Evolutionary conservation across 129 eudicot genomes (phyloP), one percentile per base, ranked within the genome.

Genomic region (Flaveria robusta): DNA sequence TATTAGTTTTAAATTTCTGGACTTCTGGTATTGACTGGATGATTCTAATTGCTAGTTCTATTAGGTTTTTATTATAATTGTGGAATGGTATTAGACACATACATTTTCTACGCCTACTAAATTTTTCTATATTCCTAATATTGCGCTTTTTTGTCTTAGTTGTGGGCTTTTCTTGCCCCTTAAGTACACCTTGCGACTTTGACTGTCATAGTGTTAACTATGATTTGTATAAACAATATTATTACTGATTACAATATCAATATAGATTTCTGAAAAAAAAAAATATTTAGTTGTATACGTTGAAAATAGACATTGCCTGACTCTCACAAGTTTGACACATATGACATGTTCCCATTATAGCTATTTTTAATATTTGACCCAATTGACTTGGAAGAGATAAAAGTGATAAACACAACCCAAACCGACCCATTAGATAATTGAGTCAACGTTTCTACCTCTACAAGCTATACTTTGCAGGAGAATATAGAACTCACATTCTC

Each of bases 401-500:
- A n/a, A 37, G 50, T 37, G 20, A 39, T 37, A 31, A n/a, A 63
- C 43, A 63, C 20, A 7, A 18, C 26, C 50, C 71, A 34, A 66
- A 66, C 27, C 26, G 7, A 37, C 27, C 27, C 71, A 39, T 66
- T 66, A 37, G 27, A n/a, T 66, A n/a, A 37, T 9, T 18, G 27
- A 18, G 47, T 66, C 26, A 39, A 37, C 18, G 7, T n/a, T 34
- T 34, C 26, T 60, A 72, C 22, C 76, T 14, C 52, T 19, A 66
- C 26, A 66, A 66, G 27, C 70, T 18, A 37, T 26, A 37, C 18
- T 19, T 9, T 9, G 26, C 37, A 49, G n/a, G 22, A 73, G 26
- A 80, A 31, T n/a, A 66, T 14, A 41, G 18, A 71, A 87, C 98
- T 89, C 72, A 94, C 98, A 68, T 52, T 77, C 77, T 82, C 96